Conservation (phyloP, 2,329 filamentous ascomycete genomes). For the Phaeomoniella chlamydospora region DNA sequence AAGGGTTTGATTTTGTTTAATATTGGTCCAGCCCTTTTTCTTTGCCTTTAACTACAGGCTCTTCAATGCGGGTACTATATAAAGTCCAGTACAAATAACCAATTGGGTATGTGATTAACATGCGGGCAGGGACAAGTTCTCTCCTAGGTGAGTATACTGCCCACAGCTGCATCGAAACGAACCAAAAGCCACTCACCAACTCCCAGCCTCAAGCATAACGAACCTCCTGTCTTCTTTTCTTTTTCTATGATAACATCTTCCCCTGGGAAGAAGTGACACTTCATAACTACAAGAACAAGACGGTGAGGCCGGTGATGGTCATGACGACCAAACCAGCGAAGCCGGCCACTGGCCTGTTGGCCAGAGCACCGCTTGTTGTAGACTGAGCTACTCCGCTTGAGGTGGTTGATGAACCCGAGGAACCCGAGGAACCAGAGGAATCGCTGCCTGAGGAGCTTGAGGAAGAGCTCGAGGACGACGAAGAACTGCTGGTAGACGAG, state of each 20-base stretch:
- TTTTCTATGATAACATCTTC: not conserved
- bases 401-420: not conserved
- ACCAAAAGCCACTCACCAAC: not conserved
- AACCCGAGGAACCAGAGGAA: not conserved
- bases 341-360: not conserved
- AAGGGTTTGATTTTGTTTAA: too few relatives aligned
- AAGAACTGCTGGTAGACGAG: conserved; percentile 8
- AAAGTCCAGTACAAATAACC: not conserved
- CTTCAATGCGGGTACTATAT: not conserved
- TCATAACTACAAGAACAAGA: not conserved
- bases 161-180: not conserved
- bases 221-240: not conserved
- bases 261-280: not conserved
- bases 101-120: too few relatives aligned
- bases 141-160: not conserved
- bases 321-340: not conserved
- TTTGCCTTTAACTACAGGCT: too few relatives aligned
- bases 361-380: not conserved
- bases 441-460: conserved; percentile 10
- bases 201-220: not conserved
- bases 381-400: not conserved
- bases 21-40: too few relatives aligned
- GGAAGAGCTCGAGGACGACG: conserved; percentile 19
- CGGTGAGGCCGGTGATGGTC: not conserved
- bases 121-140: not conserved